A percentile compares a stretch with the other conserved stretches of the same genome.
phyloP scores from a whole-genome alignment of 768 basidiomycete species.

The Suillus americanus region DNA sequence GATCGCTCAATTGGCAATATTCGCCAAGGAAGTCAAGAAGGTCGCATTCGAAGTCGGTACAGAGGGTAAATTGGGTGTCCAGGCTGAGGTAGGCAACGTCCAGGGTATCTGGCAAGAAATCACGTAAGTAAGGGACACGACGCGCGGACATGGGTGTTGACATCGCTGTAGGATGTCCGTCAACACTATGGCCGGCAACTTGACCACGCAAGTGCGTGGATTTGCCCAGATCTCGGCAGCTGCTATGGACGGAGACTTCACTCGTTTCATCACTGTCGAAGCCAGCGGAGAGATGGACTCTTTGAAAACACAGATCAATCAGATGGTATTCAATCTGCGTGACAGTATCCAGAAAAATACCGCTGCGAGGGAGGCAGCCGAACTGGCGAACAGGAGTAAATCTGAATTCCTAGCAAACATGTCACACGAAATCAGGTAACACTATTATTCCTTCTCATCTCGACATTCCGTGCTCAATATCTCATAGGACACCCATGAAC shows the following conservation, averaged over 20 bases:
- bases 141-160: not conserved
- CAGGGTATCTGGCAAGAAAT: constrained; percentile 99
- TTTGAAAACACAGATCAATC: constrained; percentile 97
- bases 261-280: constrained; percentile 98
- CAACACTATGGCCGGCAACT: constrained; percentile 95
- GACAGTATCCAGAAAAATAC: constrained; percentile 99
- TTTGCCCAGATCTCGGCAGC: constrained; percentile 99
- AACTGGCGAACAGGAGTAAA: constrained; percentile 96
- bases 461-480: constrained; percentile 6
- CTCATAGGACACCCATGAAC: constrained; percentile 94
- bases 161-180: constrained; percentile 71
- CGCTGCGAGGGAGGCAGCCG: constrained; percentile 93
- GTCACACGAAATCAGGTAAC: constrained; percentile 91
- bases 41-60: constrained; percentile 98
- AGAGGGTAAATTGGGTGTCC: constrained; percentile 97
- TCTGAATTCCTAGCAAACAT: constrained; percentile 99
- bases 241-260: constrained; percentile 98
- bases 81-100: constrained; percentile 94
- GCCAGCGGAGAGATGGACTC: constrained; percentile 99
- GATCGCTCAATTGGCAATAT: constrained; percentile 68
- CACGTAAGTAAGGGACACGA: constrained; percentile 58
- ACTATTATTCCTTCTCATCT: constrained; percentile 25
- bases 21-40: constrained; percentile 84
- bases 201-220: constrained; percentile 98
- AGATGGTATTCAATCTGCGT: constrained; percentile 97